A percentile compares a stretch with the other conserved stretches of the same genome.
phyloP scores from a whole-genome alignment of 1,284 basidiomycete genomes.

The Pyrrhoderma lamaoense region DNA sequence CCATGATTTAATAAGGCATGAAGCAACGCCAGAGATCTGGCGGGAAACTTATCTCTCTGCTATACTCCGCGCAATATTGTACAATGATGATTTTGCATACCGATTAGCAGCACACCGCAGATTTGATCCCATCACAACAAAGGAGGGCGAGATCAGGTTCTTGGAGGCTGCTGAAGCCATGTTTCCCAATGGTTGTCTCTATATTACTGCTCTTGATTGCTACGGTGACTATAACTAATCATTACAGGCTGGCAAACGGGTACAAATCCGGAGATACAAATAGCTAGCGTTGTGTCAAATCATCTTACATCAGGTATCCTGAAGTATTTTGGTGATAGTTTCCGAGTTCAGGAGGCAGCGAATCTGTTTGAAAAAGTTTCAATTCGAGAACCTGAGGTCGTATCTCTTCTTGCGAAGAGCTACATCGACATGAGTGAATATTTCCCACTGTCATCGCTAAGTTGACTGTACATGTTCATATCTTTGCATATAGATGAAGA shows the following conservation, averaged over 20 bases:
- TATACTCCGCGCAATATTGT: constrained; percentile 84
- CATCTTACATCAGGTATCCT: constrained; percentile 92
- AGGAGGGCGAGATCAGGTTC: constrained; percentile 86
- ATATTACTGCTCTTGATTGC: background rate
- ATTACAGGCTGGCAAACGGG: constrained; percentile 93
- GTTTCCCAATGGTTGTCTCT: constrained; percentile 76
- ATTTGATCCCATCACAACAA: constrained; percentile 88
- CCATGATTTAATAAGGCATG: constrained; percentile 54
- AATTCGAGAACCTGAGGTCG: constrained; percentile 83
- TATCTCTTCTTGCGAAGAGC: constrained; percentile 79
- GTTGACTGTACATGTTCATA: constrained; percentile 1
- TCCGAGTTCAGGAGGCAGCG: constrained; percentile 81
- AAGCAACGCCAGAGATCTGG: constrained; percentile 91
- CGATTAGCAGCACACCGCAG: constrained; percentile 91
- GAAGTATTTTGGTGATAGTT: constrained; percentile 95
- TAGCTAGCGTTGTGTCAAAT: constrained; percentile 95
- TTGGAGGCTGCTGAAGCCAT: constrained; percentile 86
- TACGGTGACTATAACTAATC: background rate
- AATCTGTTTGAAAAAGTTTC: constrained; percentile 93
- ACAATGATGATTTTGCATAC: constrained; percentile 93
- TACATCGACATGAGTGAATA: constrained; percentile 98
- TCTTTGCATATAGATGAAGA: constrained; percentile 72
- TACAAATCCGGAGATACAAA: constrained; percentile 97
- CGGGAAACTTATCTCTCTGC: constrained; percentile 97
- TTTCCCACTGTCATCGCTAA: no score